Base-by-base conservation (phyloP, 2,329 filamentous ascomycete genomes). In the Aspergillus eucalypticola region DNA sequence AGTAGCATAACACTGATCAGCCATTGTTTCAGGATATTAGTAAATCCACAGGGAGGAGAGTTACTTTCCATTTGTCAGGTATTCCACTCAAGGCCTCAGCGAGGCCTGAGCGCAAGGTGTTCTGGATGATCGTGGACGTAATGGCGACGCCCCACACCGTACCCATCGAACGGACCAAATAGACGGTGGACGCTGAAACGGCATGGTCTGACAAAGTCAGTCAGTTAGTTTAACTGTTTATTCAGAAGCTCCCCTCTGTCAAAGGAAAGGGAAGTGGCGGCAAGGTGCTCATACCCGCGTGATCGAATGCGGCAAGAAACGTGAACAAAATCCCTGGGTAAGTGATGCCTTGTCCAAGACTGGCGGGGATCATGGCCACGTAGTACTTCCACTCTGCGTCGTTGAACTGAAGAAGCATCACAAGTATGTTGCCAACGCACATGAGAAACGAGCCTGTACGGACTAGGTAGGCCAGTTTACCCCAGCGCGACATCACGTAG, bases 81-180 rank as follows among this genome's bases (percentile, higher is more conserved):
- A 87, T 75, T 69, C 80, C 82, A 68, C 75, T 79, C 71, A 88
- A 75, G 64, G 81, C 84, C 61, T 76, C 73, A 5, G 83, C 82
- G 25, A 89, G 77, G 61, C 80, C 78, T 65, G 80, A 74, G 66
- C 79, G 84, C 64, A 89, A 78, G 58, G 83, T 84, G 59, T 85
- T 88, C 72, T 89, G 86, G 35, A 87, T 79, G 48, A 89, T 85
- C 6, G 86, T 82, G 8, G 86, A 86, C 0, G 85, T 85, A 38
- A 86, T 77, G 0, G 86, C 86, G 1, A 89, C 86, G 8, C 86
- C 86, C 82, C 85, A 88, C 15, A 89, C 86, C 0, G 82, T 84
- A 2, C 86, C 86, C 3, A 89, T 74, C 0, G 85, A 88, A 25
- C 86, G 82, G 46, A 89, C 82, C 19, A 89, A 79, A 69, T 89